Evolutionary conservation across 78 protist genomes (phyloP), one percentile per base, ranked within the genome.

Genomic region (Monocercomonoides exilis): DNA sequence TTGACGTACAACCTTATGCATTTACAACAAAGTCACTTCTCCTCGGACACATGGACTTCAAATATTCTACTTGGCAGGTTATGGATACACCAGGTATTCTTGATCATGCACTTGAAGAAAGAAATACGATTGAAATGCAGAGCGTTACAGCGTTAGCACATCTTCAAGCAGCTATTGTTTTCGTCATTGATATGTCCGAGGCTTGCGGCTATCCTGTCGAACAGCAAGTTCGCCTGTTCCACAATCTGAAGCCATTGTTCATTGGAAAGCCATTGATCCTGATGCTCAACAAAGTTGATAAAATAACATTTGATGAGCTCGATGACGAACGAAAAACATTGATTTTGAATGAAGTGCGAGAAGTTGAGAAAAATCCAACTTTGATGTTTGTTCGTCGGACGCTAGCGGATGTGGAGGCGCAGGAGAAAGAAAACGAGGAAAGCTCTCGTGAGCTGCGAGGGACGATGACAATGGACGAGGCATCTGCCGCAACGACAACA

Each of bases 41-140:
- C 44, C 98, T 98, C 5, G 99, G 99, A 21, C 99, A 98, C 93
- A 90, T 87, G 35, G 99, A 98, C 89, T 97, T 89, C 94, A 84
- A 92, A 63, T 93, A 94, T 84, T 46, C 92, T 86, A 88, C 93
- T 34, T 99, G 99, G 99, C 99, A 99, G 92, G 97, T 95, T 21
- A 95, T 98, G 90, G 99, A 98, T 93, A 96, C 99, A 4, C 99
- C 99, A n/a, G 99, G 99, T 35, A 92, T 99, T 44, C 89, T 99
- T 0, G 99, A 98, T 87, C 98, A 96, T 46, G 96, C 97, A 43
- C 94, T 99, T 35, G 99, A 97, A 41, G 95, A 98, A 81, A 46
- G 99, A 38, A 99, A 98, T 92, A 97, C 99, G 21, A 98, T 99
- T 80, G 99, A 99, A 85, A 98, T 99, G 99, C 99, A 99, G 92